Evolutionary conservation across 768 basidiomycete genomes (phyloP), one percentile per base, ranked within the genome.

Genomic region (Candolleomyces efflorescens): DNA sequence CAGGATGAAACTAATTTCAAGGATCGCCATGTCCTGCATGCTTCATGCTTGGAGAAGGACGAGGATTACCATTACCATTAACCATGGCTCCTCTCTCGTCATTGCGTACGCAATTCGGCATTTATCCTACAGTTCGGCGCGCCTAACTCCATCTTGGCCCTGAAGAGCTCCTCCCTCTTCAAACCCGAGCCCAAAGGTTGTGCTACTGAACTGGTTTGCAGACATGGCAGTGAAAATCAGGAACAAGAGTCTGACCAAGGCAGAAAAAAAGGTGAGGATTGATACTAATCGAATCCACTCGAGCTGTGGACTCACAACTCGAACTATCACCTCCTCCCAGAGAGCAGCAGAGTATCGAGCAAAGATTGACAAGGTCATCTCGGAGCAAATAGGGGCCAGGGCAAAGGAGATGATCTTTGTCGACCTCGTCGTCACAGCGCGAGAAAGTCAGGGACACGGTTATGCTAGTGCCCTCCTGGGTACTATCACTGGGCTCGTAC

Each of bases 381-480:
- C 51, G 15, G 51, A 56, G 9, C 51, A 59, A 23, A 54, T 69
- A 27, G 66, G 65, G 24, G 59, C 61, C 43, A 58, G 60, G 20
- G 46, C 54, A n/a, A 60, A 63, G 10, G 61, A 61, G 7, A 69
- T 67, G 65, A 44, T 67, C 9, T 59, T 54, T 22, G 58, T 67
- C 23, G 60, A 63, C 43, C 55, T 67, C 5, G 49, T 67, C 10
- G 63, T 60, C 20, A 64, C 63, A 3, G 63, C 64, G 38, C 64
- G 65, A 10, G 48, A 11, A 9, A 63, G 60, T 39, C 66, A 64
- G 48, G 63, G 63, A 17, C 63, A 54, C 48, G 66, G 66, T 15
- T 64, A 64, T 41, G 68, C 64, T 41, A 62, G 64, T 22, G 65
- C 65, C 1, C 61, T 69, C n/a, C 52, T 67, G 17, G 60, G 65